Percentiles rank a stretch among this genome's conserved stretches.
These are phyloP conservation scores for Cyphellophora attinorum DNA, from an alignment of 2,329 filamentous ascomycete species.

Conservation along the genomic window DNA sequence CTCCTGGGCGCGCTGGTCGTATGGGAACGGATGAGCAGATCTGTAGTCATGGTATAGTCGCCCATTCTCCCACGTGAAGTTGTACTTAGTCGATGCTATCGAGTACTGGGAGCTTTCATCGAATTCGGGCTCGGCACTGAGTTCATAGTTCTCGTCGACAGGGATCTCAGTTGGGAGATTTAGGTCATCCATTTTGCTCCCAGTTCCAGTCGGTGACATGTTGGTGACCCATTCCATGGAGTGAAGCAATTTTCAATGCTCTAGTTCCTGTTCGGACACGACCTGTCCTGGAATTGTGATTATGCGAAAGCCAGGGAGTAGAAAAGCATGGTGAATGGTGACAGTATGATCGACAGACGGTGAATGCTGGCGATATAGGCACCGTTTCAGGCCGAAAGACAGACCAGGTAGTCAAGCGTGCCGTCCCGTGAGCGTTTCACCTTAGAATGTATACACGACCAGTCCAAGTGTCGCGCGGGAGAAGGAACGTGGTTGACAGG, in stretches of 20 bases:
- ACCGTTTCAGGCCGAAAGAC: too few relatives aligned
- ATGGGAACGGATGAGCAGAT: conserved; percentile 18
- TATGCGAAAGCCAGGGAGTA: too few relatives aligned
- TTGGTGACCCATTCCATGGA: neutral
- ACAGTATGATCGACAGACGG: too few relatives aligned
- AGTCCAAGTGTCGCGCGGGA: too few relatives aligned
- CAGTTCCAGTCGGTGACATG: neutral
- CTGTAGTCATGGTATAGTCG: conserved; percentile 25
- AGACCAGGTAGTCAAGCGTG: too few relatives aligned
- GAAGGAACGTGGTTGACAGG: too few relatives aligned
- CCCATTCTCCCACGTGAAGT: conserved; percentile 25
- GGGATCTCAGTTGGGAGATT: conserved; percentile 11
- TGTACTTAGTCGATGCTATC: conserved; percentile 19
- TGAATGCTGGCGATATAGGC: too few relatives aligned
- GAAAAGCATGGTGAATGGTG: too few relatives aligned
- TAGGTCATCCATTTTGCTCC: conserved; percentile 14
- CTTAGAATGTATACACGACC: too few relatives aligned
- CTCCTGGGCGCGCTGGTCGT: conserved; percentile 16
- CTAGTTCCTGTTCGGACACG: neutral
- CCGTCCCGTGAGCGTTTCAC: too few relatives aligned
- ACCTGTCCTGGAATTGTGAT: too few relatives aligned
- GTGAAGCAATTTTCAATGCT: neutral
- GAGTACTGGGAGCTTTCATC: conserved; percentile 15
- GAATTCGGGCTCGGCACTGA: conserved; percentile 6
- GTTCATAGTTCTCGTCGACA: conserved; percentile 10